Base-by-base conservation (phyloP, 1,284 basidiomycete species). In the Wallemia hederae region DNA sequence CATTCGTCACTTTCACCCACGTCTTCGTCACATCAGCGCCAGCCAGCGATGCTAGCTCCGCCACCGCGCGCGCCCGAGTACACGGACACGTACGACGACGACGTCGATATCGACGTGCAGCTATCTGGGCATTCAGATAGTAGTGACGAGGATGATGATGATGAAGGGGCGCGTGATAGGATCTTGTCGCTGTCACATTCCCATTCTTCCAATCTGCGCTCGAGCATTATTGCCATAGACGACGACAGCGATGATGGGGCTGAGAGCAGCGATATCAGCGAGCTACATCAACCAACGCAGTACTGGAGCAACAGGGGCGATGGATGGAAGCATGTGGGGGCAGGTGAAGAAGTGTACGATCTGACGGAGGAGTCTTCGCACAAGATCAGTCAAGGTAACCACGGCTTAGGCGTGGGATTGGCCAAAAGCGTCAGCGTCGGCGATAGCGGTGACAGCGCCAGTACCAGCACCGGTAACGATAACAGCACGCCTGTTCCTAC, bases 81-180 rank as follows among this genome's bases (percentile, higher is more conserved):
- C 15, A 24, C 60, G 15, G 60, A 61, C 11, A 59, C 39, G 11
- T 62, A 55, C 5, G 61, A 62, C 24, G 64, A 65, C 19, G 63
- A 61, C 14, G 61, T 49, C 24, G 55, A 56, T 22, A 60, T 63
- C 59, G 65, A 65, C 55, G 27, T 63, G 11, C 39, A 49, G n/a
- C n/a, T 49, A n/a, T 49, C 39, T 49, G 39, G 39, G 5, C 39
- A 49, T n/a, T 49, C 39, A 17, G 39, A 49, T n/a, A 49, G 39
- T n/a, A 49, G 39, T n/a, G 39, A 49, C 19, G 39, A 49, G 11
- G 39, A 49, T 5, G 11, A 17, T 15, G 39, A 49, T 49, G 19
- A n/a, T n/a, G n/a, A n/a, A n/a, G n/a, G n/a, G n/a, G n/a, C n/a
- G n/a, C n/a, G n/a, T 22, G 39, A 49, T 49, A 7, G 17, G 17